Evolutionary conservation across 768 basidiomycete genomes (phyloP), one percentile per base, ranked within the genome.

Genomic region (Crepidotus variabilis): DNA sequence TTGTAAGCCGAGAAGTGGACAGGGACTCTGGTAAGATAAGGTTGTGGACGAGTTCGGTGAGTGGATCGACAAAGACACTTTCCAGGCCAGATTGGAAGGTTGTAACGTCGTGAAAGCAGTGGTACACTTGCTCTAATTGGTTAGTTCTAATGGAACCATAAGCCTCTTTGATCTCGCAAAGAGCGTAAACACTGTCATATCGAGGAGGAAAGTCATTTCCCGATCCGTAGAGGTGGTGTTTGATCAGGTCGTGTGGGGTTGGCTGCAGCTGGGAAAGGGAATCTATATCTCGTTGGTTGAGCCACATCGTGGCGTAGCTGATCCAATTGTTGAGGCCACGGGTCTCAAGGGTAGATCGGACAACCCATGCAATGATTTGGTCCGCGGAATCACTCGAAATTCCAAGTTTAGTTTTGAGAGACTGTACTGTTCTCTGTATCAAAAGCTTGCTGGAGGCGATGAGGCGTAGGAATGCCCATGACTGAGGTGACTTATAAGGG

Each of bases 401-500:
- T 52, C 34, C 28, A 35, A 1, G 52, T 54, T 11, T 48, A 16
- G 28, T 50, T 54, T 47, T 55, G 53, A 36, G 39, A 47, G 22
- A 54, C 46, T 54, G 18, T 20, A 45, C 52, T 43, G 39, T 28
- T 54, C 33, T 22, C 24, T 9, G 9, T 6, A 36, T 45, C 43
- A 54, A 45, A 36, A 28, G 13, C 16, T 24, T 2, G 3, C 21
- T 3, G 18, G 47, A 51, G 22, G 45, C 45, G 22, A 35, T 20
- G 36, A 48, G 34, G 20, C 48, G 52, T 7, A 54, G 50, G 33
- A 60, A 60, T 10, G 34, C 52, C 52, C 52, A 51, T 4, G 59
- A 55, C 45, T 62, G 58, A 4, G 59, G 61, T 1, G 61, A 62
- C 45, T 57, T 60, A 23, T 62, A 62, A 16, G 61, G 53, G 46